These are phyloP conservation scores for Hippophae gyantsensis DNA, from an alignment of 306 rosid genomes.

Conservation along the genomic window DNA sequence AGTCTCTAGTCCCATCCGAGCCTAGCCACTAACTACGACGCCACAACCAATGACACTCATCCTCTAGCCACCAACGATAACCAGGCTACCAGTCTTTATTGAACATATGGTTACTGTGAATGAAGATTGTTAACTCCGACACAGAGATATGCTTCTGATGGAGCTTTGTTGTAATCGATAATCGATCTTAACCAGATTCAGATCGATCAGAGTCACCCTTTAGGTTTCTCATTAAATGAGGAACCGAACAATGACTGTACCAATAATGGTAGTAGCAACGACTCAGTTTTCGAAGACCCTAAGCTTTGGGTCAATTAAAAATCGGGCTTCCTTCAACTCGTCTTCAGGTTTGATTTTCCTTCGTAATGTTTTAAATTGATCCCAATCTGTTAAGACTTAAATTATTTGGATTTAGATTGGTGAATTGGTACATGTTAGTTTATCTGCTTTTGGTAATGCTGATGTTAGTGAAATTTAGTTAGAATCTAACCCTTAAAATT, in stretches of 20 bases:
- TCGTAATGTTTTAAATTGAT: not conserved
- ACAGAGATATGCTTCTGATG: conserved; percentile 71
- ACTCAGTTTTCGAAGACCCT: conserved; percentile 57
- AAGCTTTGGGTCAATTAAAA: conserved; percentile 57
- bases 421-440: too few species aligned
- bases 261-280: conserved; percentile 45
- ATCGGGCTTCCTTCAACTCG: conserved; percentile 57
- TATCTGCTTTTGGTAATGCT: too few species aligned
- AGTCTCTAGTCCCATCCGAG: too few species aligned
- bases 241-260: conserved; percentile 20
- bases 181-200: conserved; percentile 68
- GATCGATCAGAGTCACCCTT: conserved; percentile 40
- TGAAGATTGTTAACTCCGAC: conserved; percentile 46
- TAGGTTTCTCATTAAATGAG: conserved; percentile 22
- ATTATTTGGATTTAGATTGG: not conserved
- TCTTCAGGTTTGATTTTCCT: conserved; percentile 36
- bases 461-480: too few species aligned
- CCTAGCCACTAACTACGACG: too few species aligned
- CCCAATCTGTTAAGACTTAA: not conserved
- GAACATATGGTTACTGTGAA: too few species aligned
- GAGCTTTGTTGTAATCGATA: conserved; percentile 54
- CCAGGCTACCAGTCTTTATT: too few species aligned
- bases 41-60: too few species aligned
- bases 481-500: too few species aligned
- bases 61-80: too few species aligned